Percentiles rank a stretch among this genome's conserved stretches.
These are phyloP conservation scores for Ogataea pignaliae DNA, from an alignment of 805 yeast species.

Conservation along the genomic window DNA sequence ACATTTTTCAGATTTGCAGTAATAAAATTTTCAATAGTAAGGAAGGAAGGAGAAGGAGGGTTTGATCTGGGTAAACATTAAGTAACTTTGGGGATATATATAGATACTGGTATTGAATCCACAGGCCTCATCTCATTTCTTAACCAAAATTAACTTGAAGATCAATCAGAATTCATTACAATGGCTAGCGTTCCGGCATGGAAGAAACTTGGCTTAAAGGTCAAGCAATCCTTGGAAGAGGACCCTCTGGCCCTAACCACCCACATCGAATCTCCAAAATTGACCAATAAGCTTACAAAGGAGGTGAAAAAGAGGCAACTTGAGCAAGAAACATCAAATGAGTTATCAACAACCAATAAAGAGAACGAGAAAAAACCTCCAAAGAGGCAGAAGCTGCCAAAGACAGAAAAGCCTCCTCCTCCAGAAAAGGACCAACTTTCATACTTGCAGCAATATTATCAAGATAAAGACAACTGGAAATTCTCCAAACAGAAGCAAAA, in stretches of 20 bases:
- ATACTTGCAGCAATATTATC: constrained; percentile 54
- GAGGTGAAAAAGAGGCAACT: constrained; percentile 32
- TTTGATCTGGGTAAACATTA: no score
- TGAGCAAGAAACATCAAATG: constrained; percentile 18
- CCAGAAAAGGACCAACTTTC: constrained; percentile 74
- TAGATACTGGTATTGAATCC: no score
- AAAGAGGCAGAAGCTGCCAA: constrained; percentile 66
- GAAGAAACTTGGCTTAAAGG: constrained; percentile 71
- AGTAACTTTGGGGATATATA: no score
- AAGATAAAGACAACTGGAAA: constrained; percentile 66
- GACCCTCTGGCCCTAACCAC: constrained; percentile 42
- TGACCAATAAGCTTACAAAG: constrained; percentile 41
- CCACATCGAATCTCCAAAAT: constrained; percentile 39
- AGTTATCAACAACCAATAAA: constrained; percentile 2
- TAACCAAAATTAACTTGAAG: no score
- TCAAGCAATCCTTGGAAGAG: constrained; percentile 40
- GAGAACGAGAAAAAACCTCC: constrained; percentile 56
- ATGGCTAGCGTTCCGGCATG: constrained; percentile 62
- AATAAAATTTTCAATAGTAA: no score
- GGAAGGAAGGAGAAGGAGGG: no score
- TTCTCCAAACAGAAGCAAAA: constrained; percentile 84
- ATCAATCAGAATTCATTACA: neutral
- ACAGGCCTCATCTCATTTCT: no score
- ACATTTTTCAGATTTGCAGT: no score
- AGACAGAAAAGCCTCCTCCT: constrained; percentile 60